phyloP scores from a whole-genome alignment of 306 rosid species.

The Cucumis cinereus region DNA sequence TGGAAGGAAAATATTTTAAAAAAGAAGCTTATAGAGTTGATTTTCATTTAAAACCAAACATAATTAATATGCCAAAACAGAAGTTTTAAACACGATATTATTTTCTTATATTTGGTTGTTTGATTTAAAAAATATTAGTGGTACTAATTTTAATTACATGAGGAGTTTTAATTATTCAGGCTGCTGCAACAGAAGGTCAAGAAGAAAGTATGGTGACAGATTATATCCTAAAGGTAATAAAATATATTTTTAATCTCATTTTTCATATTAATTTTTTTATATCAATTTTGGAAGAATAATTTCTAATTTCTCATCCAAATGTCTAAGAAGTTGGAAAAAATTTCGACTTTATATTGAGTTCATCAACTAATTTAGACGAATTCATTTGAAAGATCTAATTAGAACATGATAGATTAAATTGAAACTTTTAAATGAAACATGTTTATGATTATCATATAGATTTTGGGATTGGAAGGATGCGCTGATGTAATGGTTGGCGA shows the following conservation, averaged over 20 bases:
- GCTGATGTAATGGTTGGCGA: conserved; percentile 36
- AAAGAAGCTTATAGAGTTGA: background rate
- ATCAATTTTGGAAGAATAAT: too few relatives aligned
- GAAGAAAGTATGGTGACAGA: conserved; percentile 24
- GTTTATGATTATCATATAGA: conserved; percentile 5
- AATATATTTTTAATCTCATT: background rate
- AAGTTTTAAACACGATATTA: too few relatives aligned
- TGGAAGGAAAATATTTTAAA: too few relatives aligned
- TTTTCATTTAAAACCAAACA: background rate
- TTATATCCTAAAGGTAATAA: conserved; percentile 25
- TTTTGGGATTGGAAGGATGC: conserved; percentile 31
- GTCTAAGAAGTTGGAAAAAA: too few relatives aligned
- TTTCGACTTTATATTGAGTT: too few relatives aligned
- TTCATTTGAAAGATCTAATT: too few relatives aligned
- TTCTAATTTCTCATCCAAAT: too few relatives aligned
- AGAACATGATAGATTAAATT: too few relatives aligned
- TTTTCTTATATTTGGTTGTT: background rate
- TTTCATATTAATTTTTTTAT: too few relatives aligned
- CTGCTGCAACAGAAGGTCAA: conserved; percentile 21
- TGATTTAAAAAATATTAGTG: background rate
- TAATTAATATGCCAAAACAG: background rate
- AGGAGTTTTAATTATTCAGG: conserved; percentile 11
- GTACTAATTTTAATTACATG: background rate
- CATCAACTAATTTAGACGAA: too few relatives aligned
- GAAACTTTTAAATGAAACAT: too few relatives aligned